These are phyloP conservation scores for Lineolata rhizophorae DNA, from an alignment of 495 filamentous ascomycete genomes.

Conservation along the genomic window DNA sequence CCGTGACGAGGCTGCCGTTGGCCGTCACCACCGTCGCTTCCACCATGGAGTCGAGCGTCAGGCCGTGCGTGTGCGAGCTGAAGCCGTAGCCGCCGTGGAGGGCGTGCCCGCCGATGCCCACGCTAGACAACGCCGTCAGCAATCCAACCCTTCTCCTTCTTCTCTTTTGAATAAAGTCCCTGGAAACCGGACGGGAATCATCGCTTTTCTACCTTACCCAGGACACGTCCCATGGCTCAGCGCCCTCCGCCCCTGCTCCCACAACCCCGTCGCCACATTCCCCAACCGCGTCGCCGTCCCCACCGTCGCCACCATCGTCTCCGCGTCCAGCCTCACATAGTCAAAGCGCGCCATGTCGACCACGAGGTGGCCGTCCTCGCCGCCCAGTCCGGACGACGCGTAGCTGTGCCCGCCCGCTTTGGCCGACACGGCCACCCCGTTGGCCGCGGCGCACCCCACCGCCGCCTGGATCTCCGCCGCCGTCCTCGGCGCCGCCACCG, in stretches of 20 bases:
- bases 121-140: too few relatives aligned
- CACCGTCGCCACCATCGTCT: conserved; percentile 35
- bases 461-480: conserved; percentile 33
- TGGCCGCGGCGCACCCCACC: conserved; percentile 32
- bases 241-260: conserved; percentile 36
- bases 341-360: conserved; percentile 33
- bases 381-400: conserved; percentile 30
- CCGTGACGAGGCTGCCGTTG: conserved; percentile 26
- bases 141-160: too few relatives aligned
- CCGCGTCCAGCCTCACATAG: conserved; percentile 25
- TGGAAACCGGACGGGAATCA: too few relatives aligned
- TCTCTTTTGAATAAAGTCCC: too few relatives aligned
- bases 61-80: conserved; percentile 38
- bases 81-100: conserved; percentile 49
- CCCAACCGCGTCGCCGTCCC: conserved; percentile 42
- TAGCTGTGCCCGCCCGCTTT: conserved; percentile 58
- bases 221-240: conserved; percentile 47
- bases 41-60: conserved; percentile 39
- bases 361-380: conserved; percentile 30
- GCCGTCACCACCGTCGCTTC: conserved; percentile 41
- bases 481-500: conserved; percentile 35
- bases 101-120: conserved; percentile 53
- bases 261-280: conserved; percentile 35
- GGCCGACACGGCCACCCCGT: conserved; percentile 39
- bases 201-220: conserved; percentile 10